Conservation (phyloP, 306 rosid genomes). For the Prunus mongolica region DNA sequence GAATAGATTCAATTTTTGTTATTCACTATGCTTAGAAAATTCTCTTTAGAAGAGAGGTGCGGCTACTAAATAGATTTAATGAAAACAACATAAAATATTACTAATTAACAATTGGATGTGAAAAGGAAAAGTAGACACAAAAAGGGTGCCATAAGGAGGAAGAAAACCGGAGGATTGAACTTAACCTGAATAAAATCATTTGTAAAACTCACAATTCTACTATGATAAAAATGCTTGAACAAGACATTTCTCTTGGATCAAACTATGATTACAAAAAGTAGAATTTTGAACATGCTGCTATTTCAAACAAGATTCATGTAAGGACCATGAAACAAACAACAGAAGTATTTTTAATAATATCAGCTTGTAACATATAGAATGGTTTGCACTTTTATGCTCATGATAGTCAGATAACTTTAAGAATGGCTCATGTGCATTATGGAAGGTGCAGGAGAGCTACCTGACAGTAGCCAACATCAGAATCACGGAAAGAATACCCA, state of each 20-base stretch:
- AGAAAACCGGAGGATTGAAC: neutral
- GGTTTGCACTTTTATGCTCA: neutral
- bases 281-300: neutral
- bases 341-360: neutral
- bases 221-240: neutral
- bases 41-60: neutral
- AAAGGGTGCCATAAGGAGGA: neutral
- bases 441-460: slow-evolving; percentile 21
- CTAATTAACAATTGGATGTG: neutral
- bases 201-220: neutral
- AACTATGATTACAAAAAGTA: neutral
- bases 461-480: slow-evolving; percentile 99
- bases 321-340: neutral
- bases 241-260: neutral
- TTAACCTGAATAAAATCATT: neutral
- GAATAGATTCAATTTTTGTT: neutral
- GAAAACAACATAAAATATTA: neutral
- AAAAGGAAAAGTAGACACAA: neutral
- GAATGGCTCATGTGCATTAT: neutral
- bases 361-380: neutral
- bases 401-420: neutral
- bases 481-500: slow-evolving; percentile 97
- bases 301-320: neutral
- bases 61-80: neutral
- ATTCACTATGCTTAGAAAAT: neutral